These are phyloP conservation scores for Eustoma russellianum DNA, from an alignment of 257 asterid species.

Conservation along the genomic window DNA sequence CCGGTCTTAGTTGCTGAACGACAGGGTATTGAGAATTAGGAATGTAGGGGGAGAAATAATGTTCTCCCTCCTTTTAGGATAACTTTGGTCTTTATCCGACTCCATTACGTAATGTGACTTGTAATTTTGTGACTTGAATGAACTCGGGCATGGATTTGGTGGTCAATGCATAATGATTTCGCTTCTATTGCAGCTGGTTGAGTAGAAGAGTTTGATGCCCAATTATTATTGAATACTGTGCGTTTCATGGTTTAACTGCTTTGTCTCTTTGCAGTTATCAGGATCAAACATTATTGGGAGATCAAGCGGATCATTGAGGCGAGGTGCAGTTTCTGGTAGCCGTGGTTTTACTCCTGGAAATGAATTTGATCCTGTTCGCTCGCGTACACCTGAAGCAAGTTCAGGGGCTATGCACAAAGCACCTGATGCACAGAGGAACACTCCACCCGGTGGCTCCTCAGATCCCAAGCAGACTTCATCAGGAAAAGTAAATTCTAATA, in stretches of 20 bases:
- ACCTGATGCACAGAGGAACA: slow-evolving; percentile 55
- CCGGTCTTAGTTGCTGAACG: too few species aligned
- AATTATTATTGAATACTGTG: too few species aligned
- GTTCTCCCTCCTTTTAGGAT: too few species aligned
- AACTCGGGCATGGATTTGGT: too few species aligned
- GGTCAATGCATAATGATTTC: too few species aligned
- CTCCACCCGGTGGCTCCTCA: slow-evolving; percentile 48
- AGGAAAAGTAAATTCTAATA: slow-evolving; percentile 34
- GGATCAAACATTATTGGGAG: slow-evolving; percentile 68
- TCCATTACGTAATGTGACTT: too few species aligned
- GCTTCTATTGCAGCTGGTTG: too few species aligned
- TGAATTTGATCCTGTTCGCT: slow-evolving; percentile 59
- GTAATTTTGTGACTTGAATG: too few species aligned
- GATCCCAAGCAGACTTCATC: slow-evolving; percentile 54
- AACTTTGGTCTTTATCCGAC: too few species aligned
- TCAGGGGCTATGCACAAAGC: slow-evolving; percentile 48
- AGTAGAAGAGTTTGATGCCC: not conserved
- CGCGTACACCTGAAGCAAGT: slow-evolving; percentile 66
- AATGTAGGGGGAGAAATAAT: too few species aligned
- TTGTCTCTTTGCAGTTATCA: slow-evolving; percentile 52
- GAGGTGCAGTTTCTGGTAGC: slow-evolving; percentile 56
- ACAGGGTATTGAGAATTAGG: too few species aligned
- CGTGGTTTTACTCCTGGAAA: slow-evolving; percentile 49
- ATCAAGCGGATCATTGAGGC: slow-evolving; percentile 70
- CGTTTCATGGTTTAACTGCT: not conserved